These are phyloP conservation scores for Ceratobasidium sp. DNA, from an alignment of 1,284 basidiomycete genomes.

Conservation along the genomic window DNA sequence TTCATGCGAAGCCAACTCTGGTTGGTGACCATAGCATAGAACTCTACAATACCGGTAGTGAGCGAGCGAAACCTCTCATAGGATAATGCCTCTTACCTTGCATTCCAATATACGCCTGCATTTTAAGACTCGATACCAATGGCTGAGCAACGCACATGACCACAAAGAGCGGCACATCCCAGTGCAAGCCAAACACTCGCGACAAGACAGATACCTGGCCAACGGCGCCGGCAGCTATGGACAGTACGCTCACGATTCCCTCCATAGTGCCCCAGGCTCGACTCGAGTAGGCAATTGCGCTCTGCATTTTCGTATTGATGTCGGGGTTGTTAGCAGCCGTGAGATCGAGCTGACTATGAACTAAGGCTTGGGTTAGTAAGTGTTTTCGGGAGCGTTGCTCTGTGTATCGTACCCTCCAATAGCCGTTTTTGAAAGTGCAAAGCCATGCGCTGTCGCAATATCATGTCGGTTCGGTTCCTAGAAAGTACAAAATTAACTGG, in stretches of 20 bases:
- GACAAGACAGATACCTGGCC: neutral
- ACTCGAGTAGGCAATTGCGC: slow-evolving; percentile 1
- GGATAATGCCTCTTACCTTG: neutral
- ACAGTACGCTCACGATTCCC: slow-evolving; percentile 3
- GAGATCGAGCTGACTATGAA: slow-evolving; percentile 37
- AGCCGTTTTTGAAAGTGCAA: slow-evolving; percentile 40
- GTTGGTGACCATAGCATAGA: slow-evolving; percentile 39
- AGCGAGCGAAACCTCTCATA: neutral
- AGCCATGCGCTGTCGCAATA: slow-evolving; percentile 20
- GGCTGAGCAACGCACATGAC: slow-evolving; percentile 12
- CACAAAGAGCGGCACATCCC: slow-evolving; percentile 2
- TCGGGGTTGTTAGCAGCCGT: slow-evolving; percentile 25
- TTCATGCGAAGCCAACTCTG: slow-evolving; percentile 24
- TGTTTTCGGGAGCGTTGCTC: no score
- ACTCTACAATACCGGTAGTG: neutral
- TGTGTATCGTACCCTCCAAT: neutral
- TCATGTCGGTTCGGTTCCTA: slow-evolving; percentile 14
- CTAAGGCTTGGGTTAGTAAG: neutral
- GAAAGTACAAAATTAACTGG: neutral
- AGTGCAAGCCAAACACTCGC: slow-evolving; percentile 11
- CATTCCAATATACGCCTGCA: slow-evolving; percentile 7
- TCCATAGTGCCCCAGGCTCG: neutral
- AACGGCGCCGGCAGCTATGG: neutral
- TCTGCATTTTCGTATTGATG: slow-evolving; percentile 25
- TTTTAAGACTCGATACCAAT: slow-evolving; percentile 8